A percentile compares a stretch with the other conserved stretches of the same genome.
Conservation (phyloP, 1,284 basidiomycete genomes). For the Leccinum griseonigrum region DNA sequence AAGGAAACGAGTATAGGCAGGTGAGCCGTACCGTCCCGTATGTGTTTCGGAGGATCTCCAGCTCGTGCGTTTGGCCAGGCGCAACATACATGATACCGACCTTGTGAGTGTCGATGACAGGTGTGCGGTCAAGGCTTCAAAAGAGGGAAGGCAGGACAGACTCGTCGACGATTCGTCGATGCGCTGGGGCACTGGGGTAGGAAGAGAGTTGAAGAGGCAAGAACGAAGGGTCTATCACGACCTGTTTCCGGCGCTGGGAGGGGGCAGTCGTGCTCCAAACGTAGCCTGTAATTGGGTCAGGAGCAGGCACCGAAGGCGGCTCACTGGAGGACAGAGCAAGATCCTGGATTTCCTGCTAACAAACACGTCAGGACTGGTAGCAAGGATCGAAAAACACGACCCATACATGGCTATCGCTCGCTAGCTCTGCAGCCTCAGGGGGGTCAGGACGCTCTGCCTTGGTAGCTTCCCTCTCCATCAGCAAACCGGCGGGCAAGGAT, state of each 20-base stretch:
- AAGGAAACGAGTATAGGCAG: constrained; percentile 91
- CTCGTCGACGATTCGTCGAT: constrained; percentile 57
- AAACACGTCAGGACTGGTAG: constrained; percentile 11
- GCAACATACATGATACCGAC: constrained; percentile 97
- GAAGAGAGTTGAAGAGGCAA: constrained; percentile 86
- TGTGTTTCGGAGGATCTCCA: constrained; percentile 86
- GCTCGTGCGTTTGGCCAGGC: constrained; percentile 83
- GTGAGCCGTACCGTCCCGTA: constrained; percentile 69
- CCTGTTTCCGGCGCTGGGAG: constrained; percentile 83
- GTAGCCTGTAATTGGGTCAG: constrained; percentile 74
- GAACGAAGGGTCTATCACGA: constrained; percentile 84
- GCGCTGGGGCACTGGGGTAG: constrained; percentile 53
- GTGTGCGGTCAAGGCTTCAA: constrained; percentile 78
- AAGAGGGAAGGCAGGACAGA: constrained; percentile 55
- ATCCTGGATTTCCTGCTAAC: constrained; percentile 24
- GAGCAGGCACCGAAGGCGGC: constrained; percentile 35
- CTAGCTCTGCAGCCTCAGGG: constrained; percentile 4
- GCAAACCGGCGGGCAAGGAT: constrained; percentile 67
- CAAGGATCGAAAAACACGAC: background rate
- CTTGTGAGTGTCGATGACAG: constrained; percentile 97
- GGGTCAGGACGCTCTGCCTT: constrained; percentile 30
- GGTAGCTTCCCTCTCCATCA: constrained; percentile 63
- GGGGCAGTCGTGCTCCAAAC: constrained; percentile 85
- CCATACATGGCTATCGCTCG: constrained; percentile 14
- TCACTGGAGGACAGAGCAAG: constrained; percentile 8